phyloP scores from a whole-genome alignment of 345 rosid genomes.

The Salix dunnii region DNA sequence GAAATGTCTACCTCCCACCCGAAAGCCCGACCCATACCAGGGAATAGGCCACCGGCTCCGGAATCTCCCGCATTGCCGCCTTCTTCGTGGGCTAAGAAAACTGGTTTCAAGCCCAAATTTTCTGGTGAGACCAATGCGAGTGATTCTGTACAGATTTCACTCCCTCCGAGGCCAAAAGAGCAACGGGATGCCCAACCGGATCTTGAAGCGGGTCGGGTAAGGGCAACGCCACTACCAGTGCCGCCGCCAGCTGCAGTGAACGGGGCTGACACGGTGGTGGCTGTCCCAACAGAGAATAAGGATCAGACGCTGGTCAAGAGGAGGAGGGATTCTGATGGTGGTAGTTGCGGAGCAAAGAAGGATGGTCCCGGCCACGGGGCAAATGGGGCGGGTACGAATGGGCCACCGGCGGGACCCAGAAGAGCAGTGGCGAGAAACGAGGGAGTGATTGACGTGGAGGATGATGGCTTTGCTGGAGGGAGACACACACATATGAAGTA shows the following conservation, averaged over 20 bases:
- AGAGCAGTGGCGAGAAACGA: slow-evolving; percentile 55
- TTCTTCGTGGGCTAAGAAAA: slow-evolving; percentile 89
- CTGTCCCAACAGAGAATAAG: slow-evolving; percentile 27
- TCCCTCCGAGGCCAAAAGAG: slow-evolving; percentile 46
- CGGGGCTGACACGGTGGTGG: slow-evolving; percentile 20
- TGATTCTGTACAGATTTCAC: slow-evolving; percentile 65
- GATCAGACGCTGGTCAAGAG: slow-evolving; percentile 69
- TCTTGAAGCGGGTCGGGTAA: slow-evolving; percentile 64
- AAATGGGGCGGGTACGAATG: slow-evolving; percentile 41
- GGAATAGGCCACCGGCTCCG: slow-evolving; percentile 68
- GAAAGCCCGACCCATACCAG: slow-evolving; percentile 64
- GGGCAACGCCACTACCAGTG: neutral
- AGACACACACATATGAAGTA: slow-evolving; percentile 82
- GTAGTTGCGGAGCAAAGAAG: slow-evolving; percentile 34
- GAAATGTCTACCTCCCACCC: slow-evolving; percentile 71
- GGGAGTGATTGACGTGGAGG: slow-evolving; percentile 60
- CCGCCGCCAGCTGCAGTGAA: slow-evolving; percentile 15
- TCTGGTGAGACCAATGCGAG: slow-evolving; percentile 87
- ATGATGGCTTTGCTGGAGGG: slow-evolving; percentile 48
- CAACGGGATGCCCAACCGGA: slow-evolving; percentile 46
- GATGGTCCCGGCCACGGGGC: slow-evolving; percentile 39
- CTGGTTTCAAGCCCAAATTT: slow-evolving; percentile 91
- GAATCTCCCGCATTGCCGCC: slow-evolving; percentile 82
- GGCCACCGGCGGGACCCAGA: slow-evolving; percentile 37
- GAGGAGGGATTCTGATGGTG: slow-evolving; percentile 76